Base-by-base conservation (phyloP, 1,284 basidiomycete species). In the Ceratorhiza oryzae-sativae region DNA sequence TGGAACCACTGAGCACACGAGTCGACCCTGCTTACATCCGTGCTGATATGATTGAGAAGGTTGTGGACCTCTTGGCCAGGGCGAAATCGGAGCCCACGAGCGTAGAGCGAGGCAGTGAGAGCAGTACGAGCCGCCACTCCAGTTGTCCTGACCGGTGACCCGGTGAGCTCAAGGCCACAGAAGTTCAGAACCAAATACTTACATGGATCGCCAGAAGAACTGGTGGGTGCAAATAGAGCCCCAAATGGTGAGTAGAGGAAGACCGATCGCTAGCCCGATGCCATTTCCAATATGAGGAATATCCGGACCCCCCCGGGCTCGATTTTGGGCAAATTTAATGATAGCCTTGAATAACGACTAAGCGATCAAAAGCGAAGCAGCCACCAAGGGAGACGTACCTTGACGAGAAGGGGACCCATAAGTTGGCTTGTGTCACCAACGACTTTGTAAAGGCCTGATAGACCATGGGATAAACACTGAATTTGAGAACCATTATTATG, bases 1-100 rank as follows among this genome's bases (percentile, higher is more conserved):
- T 91, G 90, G 78, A 94, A 92, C 83, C 90, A 95, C 2, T 91
- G 91, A 59, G 88, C 42, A 39, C 72, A 92, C 78, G 95, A 98
- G 79, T 97, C 95, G 79, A 98, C 93, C 45, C 95, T 87, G 18
- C 89, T 91, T 36, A 94, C 89, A 80, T 98, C 96, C 0, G 95
- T 95, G 2, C 92, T 95, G 75, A 98, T 95, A 81, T 95, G 93
- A 77, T 94, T 96, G 74, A 96, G 89, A 42, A 96, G 86, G 77
- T 90, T 90, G 45, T 94, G 94, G 76, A 92, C 94, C 0, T 92
- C 88, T 32, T 95, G 84, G 3, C 68, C 68, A 23, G 36, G 36
- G 15, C 89, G 89, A 2, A 89, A 88, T 18, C 95, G 87, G 32
- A 93, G 84, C 1, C 90, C 86, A 34, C 90, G 87, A 73, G 88